Evolutionary conservation across 2,329 filamentous ascomycete species (phyloP), one percentile per base, ranked within the genome.

Genomic region (Aspergillus sp.): DNA sequence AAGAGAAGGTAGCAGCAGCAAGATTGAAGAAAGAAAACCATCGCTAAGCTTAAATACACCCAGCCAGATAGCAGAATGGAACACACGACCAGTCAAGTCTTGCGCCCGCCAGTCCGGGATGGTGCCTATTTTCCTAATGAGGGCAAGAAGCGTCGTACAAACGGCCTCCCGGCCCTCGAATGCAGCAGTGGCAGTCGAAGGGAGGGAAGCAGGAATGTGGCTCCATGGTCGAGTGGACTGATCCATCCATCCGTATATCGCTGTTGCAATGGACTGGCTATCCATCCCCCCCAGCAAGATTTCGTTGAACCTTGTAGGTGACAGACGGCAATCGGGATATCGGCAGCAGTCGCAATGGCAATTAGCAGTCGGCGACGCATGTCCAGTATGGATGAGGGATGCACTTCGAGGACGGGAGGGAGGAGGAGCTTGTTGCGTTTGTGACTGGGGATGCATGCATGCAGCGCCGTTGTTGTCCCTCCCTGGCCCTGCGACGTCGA

Each of bases 401-500:
- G 43, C 46, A 35, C 41, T 45, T 53, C 40, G 56, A 52, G 51
- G 49, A 45, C 40, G 51, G 49, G 31, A 58, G 49, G 33, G 25
- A 1, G 27, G 27, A 27, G 27, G 46, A 52, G 33, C 44, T 48
- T 49, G 45, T 58, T 58, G 56, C 51, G 56, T 54, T 58, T 58
- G 56, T 44, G 56, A 58, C 56, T 51, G 56, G 56, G 35, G 56
- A 54, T 58, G 50, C 56, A 58, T 58, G 56, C 51, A 58, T 58
- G 56, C 51, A 58, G 56, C 51, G 21, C 56, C 56, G 56, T 58
- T 58, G 50, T 54, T 58, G 56, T 53, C 50, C 50, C 39, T 54
- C 56, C 50, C 31, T 48, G 35, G 44, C 44, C 44, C 44, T 43
- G 40, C 50, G 31, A 46, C 41, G 35, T 4, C 35, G 35, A 37